Evolutionary conservation across 306 rosid genomes (phyloP), one percentile per base, ranked within the genome.

Genomic region (Medicago arabica): DNA sequence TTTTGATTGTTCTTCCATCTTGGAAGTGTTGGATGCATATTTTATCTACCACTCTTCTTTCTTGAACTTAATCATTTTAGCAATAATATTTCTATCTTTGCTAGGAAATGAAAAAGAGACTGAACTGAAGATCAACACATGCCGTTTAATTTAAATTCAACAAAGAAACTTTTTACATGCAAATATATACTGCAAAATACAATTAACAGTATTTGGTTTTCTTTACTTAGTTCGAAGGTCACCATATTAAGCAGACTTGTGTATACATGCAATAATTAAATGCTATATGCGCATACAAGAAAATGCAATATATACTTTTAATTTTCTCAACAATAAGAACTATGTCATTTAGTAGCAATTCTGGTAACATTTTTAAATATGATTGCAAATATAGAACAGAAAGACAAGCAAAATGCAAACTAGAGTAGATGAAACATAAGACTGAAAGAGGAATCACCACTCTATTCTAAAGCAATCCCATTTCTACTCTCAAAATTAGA

Each of bases 391-490:
- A 8, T 34, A 61, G 13, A 77, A 54, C 17, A 13, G 73, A 68
- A 78, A 57, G 21, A 43, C 46, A 71, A 28, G 54, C 9, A 44
- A 58, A 9, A 9, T 49, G 53, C 65, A 70, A 13, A 53, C 67
- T 38, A 28, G 67, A 61, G 43, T 31, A 61, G 25, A 61, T 31
- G 34, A 23, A 62, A 49, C 62, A 57, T 39, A 55, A 65, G 4
- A 38, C 63, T 31, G 61, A 69, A 46, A 39, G 12, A 23, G 50
- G 54, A 14, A 38, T 66, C 55, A 71, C n/a, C 40, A 43, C 53
- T 80, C 80, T 44, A 68, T 62, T 76, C n/a, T 75, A 75, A 63
- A 47, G 10, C 34, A 47, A 71, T 47, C 60, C 18, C 59, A 62
- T 61, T 76, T 66, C 74, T 55, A 72, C 61, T 50, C 47, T 34